Evolutionary conservation across 176 grass and related monocot genomes (phyloP).

Genomic region (Guadua angustifolia): DNA sequence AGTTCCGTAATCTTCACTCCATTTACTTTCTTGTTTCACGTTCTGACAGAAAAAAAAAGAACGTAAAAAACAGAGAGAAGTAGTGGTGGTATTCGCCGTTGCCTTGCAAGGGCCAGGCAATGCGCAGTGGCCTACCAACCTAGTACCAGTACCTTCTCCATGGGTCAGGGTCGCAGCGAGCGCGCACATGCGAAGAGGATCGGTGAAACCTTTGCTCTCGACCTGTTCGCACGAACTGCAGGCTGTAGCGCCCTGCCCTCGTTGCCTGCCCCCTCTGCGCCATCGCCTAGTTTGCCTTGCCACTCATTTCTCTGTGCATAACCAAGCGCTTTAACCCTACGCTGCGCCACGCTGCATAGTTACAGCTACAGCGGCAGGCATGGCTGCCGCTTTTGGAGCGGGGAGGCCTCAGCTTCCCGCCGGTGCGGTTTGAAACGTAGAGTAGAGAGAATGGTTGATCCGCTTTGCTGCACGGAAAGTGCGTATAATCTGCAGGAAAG

Average conservation of each 20-base stretch:
- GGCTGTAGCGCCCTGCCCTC: neutral
- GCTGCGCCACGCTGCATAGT: neutral
- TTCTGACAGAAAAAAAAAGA: neutral
- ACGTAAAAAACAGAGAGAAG: neutral
- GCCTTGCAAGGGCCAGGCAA: constrained; percentile 16
- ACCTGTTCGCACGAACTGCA: neutral
- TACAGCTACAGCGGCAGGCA: constrained; percentile 25
- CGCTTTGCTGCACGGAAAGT: neutral
- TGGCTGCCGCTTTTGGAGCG: constrained; percentile 24
- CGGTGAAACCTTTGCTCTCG: constrained; percentile 13
- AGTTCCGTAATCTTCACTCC: neutral
- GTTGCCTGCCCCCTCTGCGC: too few species aligned
- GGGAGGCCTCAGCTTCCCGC: constrained; percentile 24
- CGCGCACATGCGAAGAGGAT: constrained; percentile 48
- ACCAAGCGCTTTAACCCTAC: neutral
- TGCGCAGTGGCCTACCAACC: neutral
- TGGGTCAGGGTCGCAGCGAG: constrained; percentile 7
- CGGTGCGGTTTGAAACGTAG: constrained; percentile 47
- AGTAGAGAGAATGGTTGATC: constrained; percentile 33
- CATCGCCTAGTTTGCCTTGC: neutral
- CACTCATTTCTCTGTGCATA: neutral
- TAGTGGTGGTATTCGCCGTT: neutral
- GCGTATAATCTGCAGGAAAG: constrained; percentile 37
- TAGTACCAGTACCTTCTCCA: constrained; percentile 11
- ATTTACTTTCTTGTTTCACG: neutral